Evolutionary conservation across 2,329 filamentous ascomycete genomes (phyloP), one percentile per base, ranked within the genome.

Genomic region (Cylindrodendrum hubeiense): DNA sequence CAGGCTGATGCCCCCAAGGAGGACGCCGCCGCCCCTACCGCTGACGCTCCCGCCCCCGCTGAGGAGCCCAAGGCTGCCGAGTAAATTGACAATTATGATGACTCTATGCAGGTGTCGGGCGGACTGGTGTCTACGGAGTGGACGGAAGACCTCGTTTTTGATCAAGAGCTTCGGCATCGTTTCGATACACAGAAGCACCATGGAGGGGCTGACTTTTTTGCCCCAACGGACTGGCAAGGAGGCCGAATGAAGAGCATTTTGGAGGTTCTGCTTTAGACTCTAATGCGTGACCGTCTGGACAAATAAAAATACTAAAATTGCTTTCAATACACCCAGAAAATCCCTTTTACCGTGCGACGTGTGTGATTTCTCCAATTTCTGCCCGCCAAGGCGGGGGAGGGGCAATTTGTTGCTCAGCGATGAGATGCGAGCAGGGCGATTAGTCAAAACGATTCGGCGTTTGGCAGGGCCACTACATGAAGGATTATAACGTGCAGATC

Each of bases 1-100:
- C 84, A 87, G 75, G 80, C 84, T 66, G 82, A 87, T 66, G 81
- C 89, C 65, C 72, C 78, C 60, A 80, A 81, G 77, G 80, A 82
- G 67, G 78, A 80, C 33, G 82, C 84, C 70, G 83, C 88, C 72
- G 77, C 85, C 66, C 84, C 85, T 74, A 83, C 87, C 70, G 79
- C 86, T 65, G 89, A 90, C 76, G 84, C 90, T 70, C 80, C 86
- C 65, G 73, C 85, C 64, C 26, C 66, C 37, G 62, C 84, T 60
- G 87, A 90, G 80, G 93, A 94, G 86, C 82, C 88, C 76, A 94
- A 93, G 90, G 83, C 85, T 77, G 81, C 85, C 75, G 87, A 89
- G 84, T 90, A 89, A 86, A 82, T 66, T 62, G 69, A 72, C 71
- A 65, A 71, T 55, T 68, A 63, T 59, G 60, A 67, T 74, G 70